Conservation (phyloP, 2,329 filamentous ascomycete genomes). For the Alternaria consortialis region DNA sequence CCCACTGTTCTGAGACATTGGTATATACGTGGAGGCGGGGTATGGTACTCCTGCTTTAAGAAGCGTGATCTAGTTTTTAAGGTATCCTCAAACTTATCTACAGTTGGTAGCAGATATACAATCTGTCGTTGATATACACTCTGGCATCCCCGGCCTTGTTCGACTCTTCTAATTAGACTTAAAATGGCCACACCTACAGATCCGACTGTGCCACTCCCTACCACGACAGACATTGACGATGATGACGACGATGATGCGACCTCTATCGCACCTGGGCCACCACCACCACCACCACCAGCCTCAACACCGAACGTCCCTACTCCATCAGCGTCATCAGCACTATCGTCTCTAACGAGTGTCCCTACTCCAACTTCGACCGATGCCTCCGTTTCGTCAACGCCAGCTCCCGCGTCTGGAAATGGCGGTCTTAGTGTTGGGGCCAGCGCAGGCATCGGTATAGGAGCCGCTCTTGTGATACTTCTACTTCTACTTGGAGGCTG, state of each 20-base stretch:
- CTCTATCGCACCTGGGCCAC: conserved; percentile 2
- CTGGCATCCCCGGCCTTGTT: not conserved
- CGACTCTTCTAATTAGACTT: not conserved
- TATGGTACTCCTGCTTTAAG: not conserved
- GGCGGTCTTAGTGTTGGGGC: conserved; percentile 18
- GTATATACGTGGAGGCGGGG: not conserved
- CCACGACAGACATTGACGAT: conserved; percentile 18
- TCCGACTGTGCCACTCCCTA: conserved; percentile 22
- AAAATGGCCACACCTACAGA: conserved; percentile 20
- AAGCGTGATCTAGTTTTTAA: not conserved
- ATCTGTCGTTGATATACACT: not conserved
- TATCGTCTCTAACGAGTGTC: not conserved
- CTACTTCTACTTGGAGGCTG: conserved; percentile 21
- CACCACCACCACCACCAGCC: not conserved
- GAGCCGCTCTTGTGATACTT: conserved; percentile 22
- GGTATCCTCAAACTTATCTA: not conserved
- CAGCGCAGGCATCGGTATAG: conserved; percentile 30
- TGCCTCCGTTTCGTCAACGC: conserved; percentile 1
- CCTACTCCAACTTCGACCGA: conserved; percentile 10
- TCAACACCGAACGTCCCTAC: not conserved
- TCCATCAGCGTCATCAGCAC: not conserved
- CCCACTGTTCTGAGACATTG: not conserved
- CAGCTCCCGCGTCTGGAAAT: not conserved
- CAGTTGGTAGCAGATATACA: not conserved
- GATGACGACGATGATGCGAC: conserved; percentile 23